Conservation (phyloP, 2,329 filamentous ascomycete genomes). For the Trichophyton schoenleinii region DNA sequence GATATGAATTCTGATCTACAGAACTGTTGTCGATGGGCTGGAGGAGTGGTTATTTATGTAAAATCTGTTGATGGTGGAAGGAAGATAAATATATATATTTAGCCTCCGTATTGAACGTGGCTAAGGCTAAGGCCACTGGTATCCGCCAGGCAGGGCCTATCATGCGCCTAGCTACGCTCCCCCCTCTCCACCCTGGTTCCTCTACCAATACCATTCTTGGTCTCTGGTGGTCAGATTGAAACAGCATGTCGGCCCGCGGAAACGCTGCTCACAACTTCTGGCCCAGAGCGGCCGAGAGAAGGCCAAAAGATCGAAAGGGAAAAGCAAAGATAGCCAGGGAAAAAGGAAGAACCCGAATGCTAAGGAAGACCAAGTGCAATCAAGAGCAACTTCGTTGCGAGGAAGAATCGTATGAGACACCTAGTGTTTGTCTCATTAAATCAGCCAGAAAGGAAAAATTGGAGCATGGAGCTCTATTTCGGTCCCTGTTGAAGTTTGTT, state of each 20-base stretch:
- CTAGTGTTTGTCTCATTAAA: slow-evolving; percentile 3
- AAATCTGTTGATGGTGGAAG: neutral
- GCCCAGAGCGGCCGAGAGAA: slow-evolving; percentile 1
- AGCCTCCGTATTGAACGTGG: neutral
- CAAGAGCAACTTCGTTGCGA: neutral
- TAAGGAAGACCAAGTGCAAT: neutral
- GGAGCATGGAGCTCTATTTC: slow-evolving; percentile 3
- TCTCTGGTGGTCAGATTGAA: neutral
- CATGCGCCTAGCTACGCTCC: slow-evolving; percentile 5
- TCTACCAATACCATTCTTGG: neutral
- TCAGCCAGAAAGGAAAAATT: slow-evolving; percentile 2
- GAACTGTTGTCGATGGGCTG: neutral
- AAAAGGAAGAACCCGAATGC: slow-evolving; percentile 1
- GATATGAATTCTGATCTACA: neutral
- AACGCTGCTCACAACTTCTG: neutral
- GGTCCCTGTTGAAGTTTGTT: neutral
- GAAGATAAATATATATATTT: neutral
- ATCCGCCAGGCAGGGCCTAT: slow-evolving; percentile 8
- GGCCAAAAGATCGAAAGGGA: neutral
- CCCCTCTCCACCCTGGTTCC: neutral
- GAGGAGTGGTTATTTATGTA: neutral
- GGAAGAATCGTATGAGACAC: slow-evolving; percentile 2
- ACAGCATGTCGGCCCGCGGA: slow-evolving; percentile 2
- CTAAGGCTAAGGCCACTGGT: slow-evolving; percentile 10
- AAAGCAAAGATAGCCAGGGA: neutral